Evolutionary conservation across 2,329 filamentous ascomycete species (phyloP).

Genomic region (Emmonsiellopsis sp.): DNA sequence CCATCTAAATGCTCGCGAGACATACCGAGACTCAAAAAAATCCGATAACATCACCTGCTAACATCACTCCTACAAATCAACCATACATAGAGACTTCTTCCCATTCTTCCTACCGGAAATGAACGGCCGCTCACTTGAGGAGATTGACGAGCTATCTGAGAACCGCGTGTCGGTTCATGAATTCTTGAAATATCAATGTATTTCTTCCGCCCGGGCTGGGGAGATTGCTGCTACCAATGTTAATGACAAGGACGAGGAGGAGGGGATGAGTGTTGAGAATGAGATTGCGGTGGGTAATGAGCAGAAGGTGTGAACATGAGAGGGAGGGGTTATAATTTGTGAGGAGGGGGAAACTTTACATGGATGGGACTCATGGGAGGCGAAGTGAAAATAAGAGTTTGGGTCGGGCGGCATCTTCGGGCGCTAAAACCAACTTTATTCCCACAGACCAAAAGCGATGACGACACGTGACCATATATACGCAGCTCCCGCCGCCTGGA

Average conservation of each 20-base stretch:
- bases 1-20: too few relatives aligned
- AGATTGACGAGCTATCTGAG: not conserved
- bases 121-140: not conserved
- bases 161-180: not conserved
- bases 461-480: too few relatives aligned
- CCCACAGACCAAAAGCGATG: too few relatives aligned
- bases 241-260: not conserved
- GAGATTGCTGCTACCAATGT: not conserved
- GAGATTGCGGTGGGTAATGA: not conserved
- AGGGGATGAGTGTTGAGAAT: not conserved
- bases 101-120: not conserved
- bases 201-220: not conserved
- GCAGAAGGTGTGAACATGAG: not conserved
- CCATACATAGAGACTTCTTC: not conserved
- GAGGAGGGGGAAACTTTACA: too few relatives aligned
- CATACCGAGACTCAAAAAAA: too few relatives aligned
- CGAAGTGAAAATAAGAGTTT: too few relatives aligned
- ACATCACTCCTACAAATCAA: not conserved
- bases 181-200: not conserved
- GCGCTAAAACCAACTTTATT: too few relatives aligned
- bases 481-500: too few relatives aligned
- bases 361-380: too few relatives aligned
- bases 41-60: too few relatives aligned
- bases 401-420: too few relatives aligned
- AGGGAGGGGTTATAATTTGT: too few relatives aligned